These are phyloP conservation scores for Priceomyces haplophilus DNA, from an alignment of 805 yeast genomes.

Conservation along the genomic window DNA sequence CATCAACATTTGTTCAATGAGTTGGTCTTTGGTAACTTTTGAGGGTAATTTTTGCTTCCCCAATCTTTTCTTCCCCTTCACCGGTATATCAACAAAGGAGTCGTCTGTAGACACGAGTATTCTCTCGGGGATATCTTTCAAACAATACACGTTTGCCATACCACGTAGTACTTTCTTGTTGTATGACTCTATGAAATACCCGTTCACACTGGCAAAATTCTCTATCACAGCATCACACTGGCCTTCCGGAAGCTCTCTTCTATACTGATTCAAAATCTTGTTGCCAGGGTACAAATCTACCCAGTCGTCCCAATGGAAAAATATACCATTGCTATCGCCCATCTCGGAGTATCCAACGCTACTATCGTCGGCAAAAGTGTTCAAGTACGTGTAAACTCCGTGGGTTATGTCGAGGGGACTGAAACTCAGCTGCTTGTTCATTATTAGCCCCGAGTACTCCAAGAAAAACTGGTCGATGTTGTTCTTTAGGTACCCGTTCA, in stretches of 20 bases:
- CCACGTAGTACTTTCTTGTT: constrained; percentile 30
- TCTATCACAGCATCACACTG: constrained; percentile 20
- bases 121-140: constrained; percentile 25
- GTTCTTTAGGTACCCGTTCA: constrained; percentile 11
- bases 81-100: constrained; percentile 26
- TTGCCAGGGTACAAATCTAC: constrained; percentile 27
- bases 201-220: constrained; percentile 26
- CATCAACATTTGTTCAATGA: constrained; percentile 8
- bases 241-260: constrained; percentile 18
- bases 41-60: constrained; percentile 9
- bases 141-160: constrained; percentile 33
- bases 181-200: constrained; percentile 34
- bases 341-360: background rate
- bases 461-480: constrained; percentile 21
- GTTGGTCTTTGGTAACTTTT: constrained; percentile 4
- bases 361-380: constrained; percentile 6
- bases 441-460: constrained; percentile 21
- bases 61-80: constrained; percentile 22
- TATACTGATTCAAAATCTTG: constrained; percentile 15
- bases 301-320: constrained; percentile 43
- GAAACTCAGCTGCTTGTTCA: constrained; percentile 21
- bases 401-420: constrained; percentile 22
- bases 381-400: constrained; percentile 9
- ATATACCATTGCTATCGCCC: constrained; percentile 14
- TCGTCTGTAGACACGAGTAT: constrained; percentile 24